Evolutionary conservation across 129 eudicot species (phyloP), one percentile per base, ranked within the genome.

Genomic region (Lactuca sativa): DNA sequence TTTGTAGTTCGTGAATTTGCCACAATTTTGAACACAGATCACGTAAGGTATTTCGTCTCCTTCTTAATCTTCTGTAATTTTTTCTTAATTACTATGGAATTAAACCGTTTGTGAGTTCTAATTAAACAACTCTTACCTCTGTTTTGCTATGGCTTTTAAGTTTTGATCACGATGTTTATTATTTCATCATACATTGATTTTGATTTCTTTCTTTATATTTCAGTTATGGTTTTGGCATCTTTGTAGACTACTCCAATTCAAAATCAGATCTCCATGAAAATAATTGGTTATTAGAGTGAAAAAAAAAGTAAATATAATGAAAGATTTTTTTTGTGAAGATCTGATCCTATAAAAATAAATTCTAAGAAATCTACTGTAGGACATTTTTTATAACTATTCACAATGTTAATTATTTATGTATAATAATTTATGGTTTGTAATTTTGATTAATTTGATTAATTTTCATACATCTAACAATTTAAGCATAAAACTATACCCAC

Each of bases 1-100:
- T 9, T 30, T 43, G 25, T 56, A 14, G 33, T 30, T 59, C 60
- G 56, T 12, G 9, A 5, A 75, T 59, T 70, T 11, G 32, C 9
- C 47, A n/a, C 41, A 61, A 36, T 30, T 33, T 40, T 56, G 9
- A 54, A 41, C 61, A 25, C 51, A 54, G 43, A 65, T 62, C 68
- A 53, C 44, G 0, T 13, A 12, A 33, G 83, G 83, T 74, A 67
- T 54, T 31, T n/a, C 56, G 31, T 69, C 64, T 31, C 25, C 34
- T 9, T 41, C 57, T 14, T 13, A 48, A 64, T 13, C 53, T 16
- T 47, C n/a, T 12, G 4, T 14, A 62, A 0, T 7, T 17, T 48
- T 9, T 13, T 43, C 32, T 30, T 25, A 3, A 4, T 68, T 68
- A 4, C 49, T 32, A 51, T 51, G 11, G 25, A 13, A 25, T n/a